Evolutionary conservation across 2,329 filamentous ascomycete genomes (phyloP).

Genomic region (Zymoseptoria pseudotritici): DNA sequence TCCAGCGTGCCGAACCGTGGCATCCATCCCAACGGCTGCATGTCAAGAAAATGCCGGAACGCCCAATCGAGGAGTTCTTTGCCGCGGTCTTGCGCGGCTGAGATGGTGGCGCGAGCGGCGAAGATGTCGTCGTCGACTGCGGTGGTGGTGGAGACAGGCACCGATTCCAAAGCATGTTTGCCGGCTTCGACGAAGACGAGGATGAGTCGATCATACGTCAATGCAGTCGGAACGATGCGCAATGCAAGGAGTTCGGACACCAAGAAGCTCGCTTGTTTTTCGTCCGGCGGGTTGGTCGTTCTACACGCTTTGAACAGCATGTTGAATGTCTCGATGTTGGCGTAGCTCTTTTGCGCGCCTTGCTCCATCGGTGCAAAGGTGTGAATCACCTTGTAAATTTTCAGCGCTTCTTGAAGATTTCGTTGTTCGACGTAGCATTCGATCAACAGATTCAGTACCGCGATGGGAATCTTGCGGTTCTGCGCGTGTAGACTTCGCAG

Average conservation of each 20-base stretch:
- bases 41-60: constrained; percentile 28
- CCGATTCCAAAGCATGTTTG: constrained; percentile 9
- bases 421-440: constrained; percentile 42
- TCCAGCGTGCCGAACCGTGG: constrained; percentile 28
- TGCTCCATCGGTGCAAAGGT: constrained; percentile 26
- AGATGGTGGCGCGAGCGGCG: not conserved
- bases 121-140: not conserved
- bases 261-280: constrained; percentile 53
- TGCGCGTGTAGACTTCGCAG: constrained; percentile 50
- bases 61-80: constrained; percentile 25
- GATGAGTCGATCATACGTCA: constrained; percentile 57
- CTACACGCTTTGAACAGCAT: constrained; percentile 36
- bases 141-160: not conserved
- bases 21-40: constrained; percentile 25
- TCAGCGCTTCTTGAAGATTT: constrained; percentile 46
- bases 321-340: constrained; percentile 53
- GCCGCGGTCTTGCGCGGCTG: constrained; percentile 5
- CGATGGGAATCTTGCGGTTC: constrained; percentile 45
- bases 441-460: constrained; percentile 46
- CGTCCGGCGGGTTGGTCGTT: constrained; percentile 30
- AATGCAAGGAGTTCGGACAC: constrained; percentile 55
- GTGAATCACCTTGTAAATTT: constrained; percentile 56
- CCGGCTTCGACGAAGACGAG: constrained; percentile 42
- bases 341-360: constrained; percentile 21
- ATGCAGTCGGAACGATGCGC: constrained; percentile 45